phyloP scores from a whole-genome alignment of 2,329 filamentous ascomycete species.

The Fusarium brevicatenulatum region DNA sequence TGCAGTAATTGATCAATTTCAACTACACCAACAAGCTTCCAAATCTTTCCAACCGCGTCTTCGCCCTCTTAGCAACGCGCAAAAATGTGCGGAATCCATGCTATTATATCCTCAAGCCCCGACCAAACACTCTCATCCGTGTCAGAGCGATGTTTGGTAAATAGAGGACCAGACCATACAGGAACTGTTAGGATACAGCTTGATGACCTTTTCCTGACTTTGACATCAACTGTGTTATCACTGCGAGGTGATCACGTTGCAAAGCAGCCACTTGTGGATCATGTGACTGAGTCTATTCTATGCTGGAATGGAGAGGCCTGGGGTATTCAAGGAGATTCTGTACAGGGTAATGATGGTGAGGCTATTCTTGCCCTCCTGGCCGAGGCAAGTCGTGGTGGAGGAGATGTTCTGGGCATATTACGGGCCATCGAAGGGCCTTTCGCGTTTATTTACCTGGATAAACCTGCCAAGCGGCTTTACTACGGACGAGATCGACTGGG shows the following conservation, averaged over 20 bases:
- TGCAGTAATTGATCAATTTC: neutral
- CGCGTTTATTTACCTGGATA: slow-evolving; percentile 87
- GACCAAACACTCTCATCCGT: slow-evolving; percentile 45
- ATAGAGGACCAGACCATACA: slow-evolving; percentile 69
- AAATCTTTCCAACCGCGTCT: slow-evolving; percentile 17
- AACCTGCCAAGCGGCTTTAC: slow-evolving; percentile 68
- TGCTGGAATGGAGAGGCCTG: slow-evolving; percentile 99
- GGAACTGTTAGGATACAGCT: slow-evolving; percentile 54
- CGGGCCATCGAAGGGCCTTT: slow-evolving; percentile 81
- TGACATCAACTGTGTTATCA: slow-evolving; percentile 88
- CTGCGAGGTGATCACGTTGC: slow-evolving; percentile 80
- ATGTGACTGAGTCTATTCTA: slow-evolving; percentile 69
- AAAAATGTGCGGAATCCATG: slow-evolving; percentile 71
- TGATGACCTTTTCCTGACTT: slow-evolving; percentile 61
- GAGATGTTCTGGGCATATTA: slow-evolving; percentile 61
- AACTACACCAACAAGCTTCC: slow-evolving; percentile 2
- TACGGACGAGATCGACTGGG: slow-evolving; percentile 91
- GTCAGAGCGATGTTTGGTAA: slow-evolving; percentile 60
- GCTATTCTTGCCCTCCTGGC: slow-evolving; percentile 71
- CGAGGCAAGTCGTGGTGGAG: slow-evolving; percentile 49
- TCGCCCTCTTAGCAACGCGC: slow-evolving; percentile 15
- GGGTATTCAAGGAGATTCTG: slow-evolving; percentile 68
- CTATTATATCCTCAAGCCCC: slow-evolving; percentile 54
- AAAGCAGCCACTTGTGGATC: slow-evolving; percentile 76
- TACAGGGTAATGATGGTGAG: slow-evolving; percentile 84